phyloP scores from a whole-genome alignment of 352 stramenopile species.

The Phytophthora pluvialis region DNA sequence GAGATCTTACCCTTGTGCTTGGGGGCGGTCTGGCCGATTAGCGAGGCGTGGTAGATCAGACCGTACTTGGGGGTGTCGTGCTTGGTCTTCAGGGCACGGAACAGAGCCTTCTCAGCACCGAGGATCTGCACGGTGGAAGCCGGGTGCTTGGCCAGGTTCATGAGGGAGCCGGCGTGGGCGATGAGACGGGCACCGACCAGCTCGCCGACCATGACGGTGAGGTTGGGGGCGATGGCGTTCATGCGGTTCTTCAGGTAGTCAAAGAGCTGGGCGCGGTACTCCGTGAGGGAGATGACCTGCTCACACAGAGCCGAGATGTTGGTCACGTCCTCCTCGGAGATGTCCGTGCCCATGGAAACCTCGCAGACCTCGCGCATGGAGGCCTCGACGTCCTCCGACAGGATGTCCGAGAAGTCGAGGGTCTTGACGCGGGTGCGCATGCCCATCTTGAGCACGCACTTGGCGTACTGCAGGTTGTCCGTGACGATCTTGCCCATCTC shows the following conservation, averaged over 20 bases:
- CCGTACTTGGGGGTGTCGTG: slow-evolving; percentile 99
- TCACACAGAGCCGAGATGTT: slow-evolving; percentile 96
- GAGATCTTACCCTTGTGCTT: slow-evolving; percentile 99
- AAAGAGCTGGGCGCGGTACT: slow-evolving; percentile 97
- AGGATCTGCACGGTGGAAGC: slow-evolving; percentile 99
- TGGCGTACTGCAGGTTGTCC: slow-evolving; percentile 99
- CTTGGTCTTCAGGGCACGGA: slow-evolving; percentile 99
- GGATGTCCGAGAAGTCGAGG: slow-evolving; percentile 92
- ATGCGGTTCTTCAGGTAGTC: slow-evolving; percentile 99
- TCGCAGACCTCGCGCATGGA: slow-evolving; percentile 98
- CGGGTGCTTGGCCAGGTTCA: slow-evolving; percentile 99
- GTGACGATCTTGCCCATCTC: slow-evolving; percentile 98
- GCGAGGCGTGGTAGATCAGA: slow-evolving; percentile 99
- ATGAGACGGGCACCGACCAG: slow-evolving; percentile 99
- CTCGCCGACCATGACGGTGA: slow-evolving; percentile 99
- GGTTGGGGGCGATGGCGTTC: slow-evolving; percentile 99
- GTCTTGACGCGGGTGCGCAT: slow-evolving; percentile 93
- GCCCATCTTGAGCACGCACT: slow-evolving; percentile 97
- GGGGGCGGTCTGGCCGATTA: slow-evolving; percentile 98
- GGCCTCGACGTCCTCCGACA: slow-evolving; percentile 92
- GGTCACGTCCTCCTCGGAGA: slow-evolving; percentile 97
- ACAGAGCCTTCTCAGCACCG: slow-evolving; percentile 99
- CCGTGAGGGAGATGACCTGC: slow-evolving; percentile 90
- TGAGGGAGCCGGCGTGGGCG: slow-evolving; percentile 98
- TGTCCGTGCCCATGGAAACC: slow-evolving; percentile 99